These are phyloP conservation scores for Diaporthe sp. DNA, from an alignment of 2,329 filamentous ascomycete species.

Conservation along the genomic window DNA sequence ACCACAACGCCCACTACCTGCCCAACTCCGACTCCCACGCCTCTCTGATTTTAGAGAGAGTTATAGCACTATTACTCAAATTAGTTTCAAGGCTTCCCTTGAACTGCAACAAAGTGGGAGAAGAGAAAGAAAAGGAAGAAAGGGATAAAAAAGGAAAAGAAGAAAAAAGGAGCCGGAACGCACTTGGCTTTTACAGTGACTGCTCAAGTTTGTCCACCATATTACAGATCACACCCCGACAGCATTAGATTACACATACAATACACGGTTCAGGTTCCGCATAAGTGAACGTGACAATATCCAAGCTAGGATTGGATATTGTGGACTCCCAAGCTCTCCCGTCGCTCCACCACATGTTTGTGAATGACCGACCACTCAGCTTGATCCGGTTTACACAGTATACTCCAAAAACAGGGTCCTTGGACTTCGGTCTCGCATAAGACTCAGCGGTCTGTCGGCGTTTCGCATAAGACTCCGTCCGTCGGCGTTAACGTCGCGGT, in stretches of 20 bases:
- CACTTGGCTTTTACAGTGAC: not conserved
- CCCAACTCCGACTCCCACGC: not conserved
- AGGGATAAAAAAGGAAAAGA: not conserved
- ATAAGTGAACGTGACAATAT: not conserved
- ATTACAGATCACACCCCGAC: not conserved
- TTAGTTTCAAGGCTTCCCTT: not conserved
- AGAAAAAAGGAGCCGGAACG: not conserved
- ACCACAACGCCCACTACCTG: conserved; percentile 15
- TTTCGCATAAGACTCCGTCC: not conserved
- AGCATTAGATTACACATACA: not conserved
- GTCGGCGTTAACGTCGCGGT: not conserved
- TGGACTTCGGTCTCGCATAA: not conserved
- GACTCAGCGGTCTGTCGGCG: too few species aligned
- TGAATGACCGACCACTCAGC: too few species aligned
- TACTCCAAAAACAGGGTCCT: not conserved
- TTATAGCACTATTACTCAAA: too few species aligned
- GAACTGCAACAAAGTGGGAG: not conserved
- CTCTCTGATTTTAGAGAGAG: not conserved
- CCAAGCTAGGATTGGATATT: not conserved
- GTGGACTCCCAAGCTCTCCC: not conserved
- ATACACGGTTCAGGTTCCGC: not conserved
- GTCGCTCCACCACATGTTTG: too few species aligned
- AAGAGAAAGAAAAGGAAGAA: not conserved
- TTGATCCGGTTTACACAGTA: too few species aligned
- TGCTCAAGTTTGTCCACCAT: not conserved